phyloP scores from a whole-genome alignment of 2,329 filamentous ascomycete genomes.

The Simplicillium sp. region DNA sequence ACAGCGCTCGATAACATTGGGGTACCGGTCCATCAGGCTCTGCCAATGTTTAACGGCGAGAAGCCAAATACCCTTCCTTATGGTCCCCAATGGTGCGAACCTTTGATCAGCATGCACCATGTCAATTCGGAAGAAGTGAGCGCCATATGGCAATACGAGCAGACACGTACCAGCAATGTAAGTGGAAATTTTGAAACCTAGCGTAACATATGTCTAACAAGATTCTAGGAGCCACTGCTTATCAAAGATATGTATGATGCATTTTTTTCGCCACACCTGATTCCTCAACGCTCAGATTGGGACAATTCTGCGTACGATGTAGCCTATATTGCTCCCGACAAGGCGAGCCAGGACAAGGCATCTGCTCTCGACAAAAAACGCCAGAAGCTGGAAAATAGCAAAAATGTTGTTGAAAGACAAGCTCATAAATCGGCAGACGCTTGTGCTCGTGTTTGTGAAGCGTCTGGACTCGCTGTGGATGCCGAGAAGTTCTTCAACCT shows the following conservation, averaged over 20 bases:
- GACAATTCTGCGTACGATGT: slow-evolving; percentile 41
- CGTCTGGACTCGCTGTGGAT: slow-evolving; percentile 24
- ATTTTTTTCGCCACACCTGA: slow-evolving; percentile 35
- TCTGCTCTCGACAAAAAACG: slow-evolving; percentile 20
- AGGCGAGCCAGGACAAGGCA: slow-evolving; percentile 21
- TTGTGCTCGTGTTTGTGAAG: slow-evolving; percentile 40
- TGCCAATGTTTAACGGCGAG: slow-evolving; percentile 47
- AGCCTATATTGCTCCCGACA: slow-evolving; percentile 31
- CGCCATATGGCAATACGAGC: slow-evolving; percentile 42
- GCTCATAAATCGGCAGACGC: slow-evolving; percentile 35
- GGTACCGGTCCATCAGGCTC: slow-evolving; percentile 30
- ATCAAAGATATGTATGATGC: slow-evolving; percentile 40
- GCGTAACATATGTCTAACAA: slow-evolving; percentile 5
- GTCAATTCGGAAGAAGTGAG: slow-evolving; percentile 42
- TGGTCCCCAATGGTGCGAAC: slow-evolving; percentile 42
- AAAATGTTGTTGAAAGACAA: slow-evolving; percentile 29
- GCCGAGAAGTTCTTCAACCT: slow-evolving; percentile 21
- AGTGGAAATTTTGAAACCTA: slow-evolving; percentile 8
- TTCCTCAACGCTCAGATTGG: slow-evolving; percentile 35
- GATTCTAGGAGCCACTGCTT: slow-evolving; percentile 28
- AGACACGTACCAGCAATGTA: slow-evolving; percentile 33
- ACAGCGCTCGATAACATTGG: slow-evolving; percentile 34
- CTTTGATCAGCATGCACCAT: slow-evolving; percentile 48
- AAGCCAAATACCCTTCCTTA: slow-evolving; percentile 41
- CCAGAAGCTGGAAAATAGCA: slow-evolving; percentile 27